Evolutionary conservation across 164 flowering plant genomes (phyloP).

Genomic region (Sedum album): DNA sequence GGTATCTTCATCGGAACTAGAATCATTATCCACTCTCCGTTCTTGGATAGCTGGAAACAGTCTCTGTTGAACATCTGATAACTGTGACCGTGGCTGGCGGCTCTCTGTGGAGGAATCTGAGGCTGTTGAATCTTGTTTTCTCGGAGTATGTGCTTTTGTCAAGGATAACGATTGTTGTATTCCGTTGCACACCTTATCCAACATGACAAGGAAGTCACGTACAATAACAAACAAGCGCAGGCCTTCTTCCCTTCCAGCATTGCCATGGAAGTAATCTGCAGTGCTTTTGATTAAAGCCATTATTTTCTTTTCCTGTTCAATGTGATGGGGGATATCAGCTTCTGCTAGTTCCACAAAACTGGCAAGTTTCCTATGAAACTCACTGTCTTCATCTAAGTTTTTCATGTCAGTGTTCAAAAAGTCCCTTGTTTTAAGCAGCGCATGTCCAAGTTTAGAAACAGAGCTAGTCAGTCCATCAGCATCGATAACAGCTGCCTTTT

Average conservation of each 20-base stretch:
- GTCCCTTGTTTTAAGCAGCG: constrained; percentile 24
- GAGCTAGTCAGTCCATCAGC: constrained; percentile 30
- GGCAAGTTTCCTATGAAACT: constrained; percentile 22
- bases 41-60: constrained; percentile 49
- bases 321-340: constrained; percentile 22
- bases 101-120: constrained; percentile 18
- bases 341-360: constrained; percentile 34
- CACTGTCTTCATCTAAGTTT: constrained; percentile 26
- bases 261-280: constrained; percentile 55
- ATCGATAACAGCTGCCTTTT: constrained; percentile 46
- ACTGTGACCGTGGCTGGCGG: constrained; percentile 8
- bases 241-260: constrained; percentile 38
- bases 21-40: neutral
- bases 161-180: constrained; percentile 22
- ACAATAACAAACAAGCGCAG: constrained; percentile 41
- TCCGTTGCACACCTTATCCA: constrained; percentile 50
- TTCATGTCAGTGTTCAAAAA: constrained; percentile 35
- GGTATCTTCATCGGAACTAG: neutral
- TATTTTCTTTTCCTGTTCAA: constrained; percentile 44
- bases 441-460: constrained; percentile 26
- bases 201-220: constrained; percentile 41
- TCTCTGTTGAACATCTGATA: constrained; percentile 20
- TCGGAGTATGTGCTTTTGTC: constrained; percentile 10
- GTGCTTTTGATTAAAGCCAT: constrained; percentile 42
- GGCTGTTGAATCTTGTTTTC: constrained; percentile 19